Evolutionary conservation across 1,139 yeast species (phyloP).

Genomic region (Citeromyces siamensis): DNA sequence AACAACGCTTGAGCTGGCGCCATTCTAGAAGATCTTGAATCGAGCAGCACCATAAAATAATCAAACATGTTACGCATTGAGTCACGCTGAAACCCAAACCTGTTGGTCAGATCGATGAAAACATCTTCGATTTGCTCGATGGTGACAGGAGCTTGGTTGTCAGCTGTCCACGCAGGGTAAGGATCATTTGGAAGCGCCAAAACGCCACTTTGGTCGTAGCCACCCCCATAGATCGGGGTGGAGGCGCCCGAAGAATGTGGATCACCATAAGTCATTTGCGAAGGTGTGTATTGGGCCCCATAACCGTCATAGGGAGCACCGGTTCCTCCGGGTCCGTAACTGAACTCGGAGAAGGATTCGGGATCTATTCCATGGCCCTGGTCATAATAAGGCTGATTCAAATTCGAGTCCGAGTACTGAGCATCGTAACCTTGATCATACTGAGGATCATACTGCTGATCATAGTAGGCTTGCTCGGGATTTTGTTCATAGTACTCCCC

Average conservation of each 20-base stretch:
- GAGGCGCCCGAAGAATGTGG: constrained; percentile 89
- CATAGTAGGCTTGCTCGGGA: constrained; percentile 19
- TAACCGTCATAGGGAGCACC: constrained; percentile 61
- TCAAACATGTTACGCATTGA: constrained; percentile 56
- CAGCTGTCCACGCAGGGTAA: constrained; percentile 55
- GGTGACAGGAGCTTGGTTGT: constrained; percentile 41
- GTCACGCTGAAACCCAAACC: constrained; percentile 60
- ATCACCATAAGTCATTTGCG: constrained; percentile 76
- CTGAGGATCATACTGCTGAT: constrained; percentile 15
- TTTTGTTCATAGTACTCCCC: constrained; percentile 24
- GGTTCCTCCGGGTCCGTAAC: constrained; percentile 51
- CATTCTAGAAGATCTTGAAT: constrained; percentile 60
- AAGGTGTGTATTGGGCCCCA: constrained; percentile 64
- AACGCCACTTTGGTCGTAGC: constrained; percentile 39
- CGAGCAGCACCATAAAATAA: constrained; percentile 46
- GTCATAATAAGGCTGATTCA: constrained; percentile 32
- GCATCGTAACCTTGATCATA: constrained; percentile 18
- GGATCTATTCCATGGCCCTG: constrained; percentile 48
- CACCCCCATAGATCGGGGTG: constrained; percentile 83
- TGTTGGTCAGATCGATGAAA: constrained; percentile 46
- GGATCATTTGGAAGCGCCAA: constrained; percentile 36
- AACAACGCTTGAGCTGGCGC: constrained; percentile 39
- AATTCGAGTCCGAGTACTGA: constrained; percentile 19
- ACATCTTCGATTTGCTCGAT: constrained; percentile 52
- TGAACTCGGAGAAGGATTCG: constrained; percentile 70